phyloP scores from a whole-genome alignment of 768 basidiomycete species.

The Galerina marginata region DNA sequence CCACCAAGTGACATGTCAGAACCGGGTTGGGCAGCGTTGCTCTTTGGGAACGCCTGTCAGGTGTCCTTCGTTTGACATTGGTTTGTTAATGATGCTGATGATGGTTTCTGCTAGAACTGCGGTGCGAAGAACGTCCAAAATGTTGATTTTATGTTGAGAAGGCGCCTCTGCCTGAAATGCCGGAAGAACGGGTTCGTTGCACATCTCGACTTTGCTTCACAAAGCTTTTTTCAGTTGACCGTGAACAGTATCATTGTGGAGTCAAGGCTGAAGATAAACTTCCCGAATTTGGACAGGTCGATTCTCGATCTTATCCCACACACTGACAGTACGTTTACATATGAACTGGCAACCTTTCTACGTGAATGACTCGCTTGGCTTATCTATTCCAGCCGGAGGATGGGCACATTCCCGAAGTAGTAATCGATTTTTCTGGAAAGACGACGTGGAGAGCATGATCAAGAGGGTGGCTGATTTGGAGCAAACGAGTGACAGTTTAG shows the following conservation, averaged over 20 bases:
- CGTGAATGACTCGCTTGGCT: too few relatives aligned
- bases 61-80: slow-evolving; percentile 15
- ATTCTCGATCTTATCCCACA: too few relatives aligned
- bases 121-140: neutral
- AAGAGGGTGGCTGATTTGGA: neutral
- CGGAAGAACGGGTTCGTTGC: neutral
- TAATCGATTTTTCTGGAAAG: too few relatives aligned
- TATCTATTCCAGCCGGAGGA: too few relatives aligned
- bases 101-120: slow-evolving; percentile 3
- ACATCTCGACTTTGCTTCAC: neutral
- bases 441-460: neutral
- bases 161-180: slow-evolving; percentile 14
- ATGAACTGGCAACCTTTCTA: too few relatives aligned
- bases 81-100: neutral
- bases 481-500: neutral
- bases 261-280: too few relatives aligned
- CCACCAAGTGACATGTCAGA: slow-evolving; percentile 31
- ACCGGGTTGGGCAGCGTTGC: slow-evolving; percentile 30
- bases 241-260: too few relatives aligned
- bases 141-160: slow-evolving; percentile 13
- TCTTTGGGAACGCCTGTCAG: slow-evolving; percentile 30
- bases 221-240: too few relatives aligned
- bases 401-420: too few relatives aligned
- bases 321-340: too few relatives aligned
- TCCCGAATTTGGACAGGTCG: too few relatives aligned